These are phyloP conservation scores for Parathielavia appendiculata DNA, from an alignment of 495 filamentous ascomycete species.

Conservation along the genomic window DNA sequence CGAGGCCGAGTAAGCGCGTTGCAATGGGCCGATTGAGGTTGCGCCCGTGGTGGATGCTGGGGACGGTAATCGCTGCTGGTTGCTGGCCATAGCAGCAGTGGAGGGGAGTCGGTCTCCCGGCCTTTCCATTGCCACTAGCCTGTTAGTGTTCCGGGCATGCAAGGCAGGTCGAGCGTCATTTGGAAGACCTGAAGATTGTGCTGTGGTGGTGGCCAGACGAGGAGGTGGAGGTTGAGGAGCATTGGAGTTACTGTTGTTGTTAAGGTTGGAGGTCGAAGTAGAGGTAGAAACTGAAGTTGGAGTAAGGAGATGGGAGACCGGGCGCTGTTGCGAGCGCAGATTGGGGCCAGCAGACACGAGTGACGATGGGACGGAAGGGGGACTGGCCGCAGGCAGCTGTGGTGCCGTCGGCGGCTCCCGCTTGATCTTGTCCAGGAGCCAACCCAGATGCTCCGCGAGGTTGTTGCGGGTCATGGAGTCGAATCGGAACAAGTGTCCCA, in stretches of 20 bases:
- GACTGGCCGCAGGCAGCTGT: conserved; percentile 23
- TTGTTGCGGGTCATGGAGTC: conserved; percentile 58
- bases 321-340: neutral
- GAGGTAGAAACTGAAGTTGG: neutral
- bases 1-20: conserved; percentile 34
- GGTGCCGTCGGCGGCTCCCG: conserved; percentile 32
- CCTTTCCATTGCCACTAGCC: neutral
- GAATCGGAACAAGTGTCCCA: conserved; percentile 34
- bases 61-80: conserved; percentile 34
- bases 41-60: conserved; percentile 30
- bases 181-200: neutral
- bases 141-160: neutral
- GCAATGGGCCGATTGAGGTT: conserved; percentile 26
- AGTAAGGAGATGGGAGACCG: neutral
- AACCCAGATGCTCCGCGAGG: conserved; percentile 21
- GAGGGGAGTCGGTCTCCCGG: conserved; percentile 14
- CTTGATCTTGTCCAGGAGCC: conserved; percentile 33
- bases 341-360: conserved; percentile 4
- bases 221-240: neutral
- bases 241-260: neutral
- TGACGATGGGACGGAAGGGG: conserved; percentile 4
- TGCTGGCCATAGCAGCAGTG: conserved; percentile 13
- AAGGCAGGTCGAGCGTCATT: neutral
- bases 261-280: neutral
- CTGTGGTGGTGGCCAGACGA: neutral